Percentiles rank a stretch among this genome's conserved stretches.
Conservation (phyloP, 148 eudicot genomes). For the Rhododendron henanense region DNA sequence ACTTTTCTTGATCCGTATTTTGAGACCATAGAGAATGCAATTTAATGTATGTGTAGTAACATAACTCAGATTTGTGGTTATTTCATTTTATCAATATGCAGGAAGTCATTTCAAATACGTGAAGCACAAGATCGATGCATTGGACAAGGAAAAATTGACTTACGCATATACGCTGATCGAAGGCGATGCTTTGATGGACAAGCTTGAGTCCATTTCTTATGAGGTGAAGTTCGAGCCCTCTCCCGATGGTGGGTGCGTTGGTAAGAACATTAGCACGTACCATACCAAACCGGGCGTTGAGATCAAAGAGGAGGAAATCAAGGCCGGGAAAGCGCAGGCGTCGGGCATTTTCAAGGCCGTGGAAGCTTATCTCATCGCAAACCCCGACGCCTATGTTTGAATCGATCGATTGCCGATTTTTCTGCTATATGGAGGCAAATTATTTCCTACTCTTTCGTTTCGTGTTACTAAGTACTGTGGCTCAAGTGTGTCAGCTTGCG, state of each 20-base stretch:
- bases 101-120: constrained; percentile 9
- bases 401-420: background rate
- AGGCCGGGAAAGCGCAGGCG: constrained; percentile 10
- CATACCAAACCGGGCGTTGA: constrained; percentile 9
- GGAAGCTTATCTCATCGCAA: constrained; percentile 12
- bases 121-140: constrained; percentile 5
- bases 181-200: constrained; percentile 11
- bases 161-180: constrained; percentile 9
- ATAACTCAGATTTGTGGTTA: background rate
- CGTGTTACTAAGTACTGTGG: background rate
- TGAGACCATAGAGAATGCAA: background rate
- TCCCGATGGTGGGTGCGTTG: constrained; percentile 7
- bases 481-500: background rate
- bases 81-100: background rate
- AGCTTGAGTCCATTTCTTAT: background rate
- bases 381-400: constrained; percentile 1
- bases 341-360: constrained; percentile 15
- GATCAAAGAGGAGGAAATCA: constrained; percentile 19
- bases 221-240: constrained; percentile 11
- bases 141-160: constrained; percentile 13
- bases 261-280: constrained; percentile 11
- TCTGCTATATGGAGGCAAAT: background rate
- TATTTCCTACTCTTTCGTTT: background rate
- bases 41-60: background rate
- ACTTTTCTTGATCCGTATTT: background rate